These are phyloP conservation scores for Graphilbum fragrans DNA, from an alignment of 2,329 filamentous ascomycete species.

Conservation along the genomic window DNA sequence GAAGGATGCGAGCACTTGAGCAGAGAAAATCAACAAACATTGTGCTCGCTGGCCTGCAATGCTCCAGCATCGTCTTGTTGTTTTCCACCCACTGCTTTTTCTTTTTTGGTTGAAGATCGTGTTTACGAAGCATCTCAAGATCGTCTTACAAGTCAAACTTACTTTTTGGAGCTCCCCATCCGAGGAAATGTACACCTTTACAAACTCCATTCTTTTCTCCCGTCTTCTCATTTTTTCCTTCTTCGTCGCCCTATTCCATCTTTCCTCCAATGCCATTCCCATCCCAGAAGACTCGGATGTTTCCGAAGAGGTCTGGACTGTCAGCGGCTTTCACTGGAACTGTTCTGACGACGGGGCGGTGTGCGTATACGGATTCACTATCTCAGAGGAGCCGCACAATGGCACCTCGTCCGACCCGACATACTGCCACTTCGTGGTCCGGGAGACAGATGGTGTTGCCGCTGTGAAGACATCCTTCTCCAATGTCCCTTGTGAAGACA, in stretches of 20 bases:
- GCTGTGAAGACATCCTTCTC: slow-evolving; percentile 5
- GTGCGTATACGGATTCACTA: slow-evolving; percentile 10
- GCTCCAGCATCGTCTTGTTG: too few relatives aligned
- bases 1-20: too few relatives aligned
- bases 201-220: too few relatives aligned
- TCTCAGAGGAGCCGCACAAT: slow-evolving; percentile 3
- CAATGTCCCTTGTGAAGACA: slow-evolving; percentile 7
- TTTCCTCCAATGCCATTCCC: neutral
- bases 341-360: slow-evolving; percentile 6
- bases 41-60: too few relatives aligned
- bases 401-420: neutral
- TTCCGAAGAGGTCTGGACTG: slow-evolving; percentile 1
- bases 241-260: slow-evolving; percentile 2
- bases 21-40: too few relatives aligned
- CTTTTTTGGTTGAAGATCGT: too few relatives aligned
- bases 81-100: too few relatives aligned
- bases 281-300: neutral
- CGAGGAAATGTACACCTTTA: too few relatives aligned
- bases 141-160: too few relatives aligned
- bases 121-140: too few relatives aligned
- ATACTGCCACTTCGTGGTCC: slow-evolving; percentile 7
- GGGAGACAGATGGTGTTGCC: neutral
- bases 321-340: slow-evolving; percentile 9
- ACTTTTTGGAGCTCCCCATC: too few relatives aligned
- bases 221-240: too few relatives aligned